These are phyloP conservation scores for Fusarium falciforme DNA, from an alignment of 2,329 filamentous ascomycete species.

Conservation along the genomic window DNA sequence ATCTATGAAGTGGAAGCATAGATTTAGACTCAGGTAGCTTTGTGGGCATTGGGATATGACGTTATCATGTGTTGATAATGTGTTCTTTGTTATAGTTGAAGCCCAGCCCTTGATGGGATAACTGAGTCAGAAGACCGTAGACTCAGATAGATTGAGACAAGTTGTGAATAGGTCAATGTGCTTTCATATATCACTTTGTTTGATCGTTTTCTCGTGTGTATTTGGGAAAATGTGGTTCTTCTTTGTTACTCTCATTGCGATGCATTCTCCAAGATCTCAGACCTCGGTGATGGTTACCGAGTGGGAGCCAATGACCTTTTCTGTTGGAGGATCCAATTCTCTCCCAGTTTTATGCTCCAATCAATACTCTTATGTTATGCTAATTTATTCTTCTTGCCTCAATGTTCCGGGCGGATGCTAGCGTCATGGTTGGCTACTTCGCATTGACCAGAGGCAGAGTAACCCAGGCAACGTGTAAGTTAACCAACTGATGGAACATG, in stretches of 20 bases:
- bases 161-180: neutral
- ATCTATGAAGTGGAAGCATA: neutral
- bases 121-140: no score
- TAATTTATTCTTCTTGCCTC: neutral
- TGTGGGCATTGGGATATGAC: no score
- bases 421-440: neutral
- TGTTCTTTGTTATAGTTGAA: no score
- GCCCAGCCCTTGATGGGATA: no score
- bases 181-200: neutral
- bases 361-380: neutral
- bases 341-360: neutral
- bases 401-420: neutral
- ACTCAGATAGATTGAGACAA: neutral
- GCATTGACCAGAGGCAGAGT: neutral
- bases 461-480: neutral
- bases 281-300: neutral
- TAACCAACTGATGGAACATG: neutral
- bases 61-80: no score
- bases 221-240: neutral
- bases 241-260: neutral
- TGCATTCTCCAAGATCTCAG: neutral
- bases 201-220: neutral
- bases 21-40: neutral
- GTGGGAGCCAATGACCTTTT: neutral
- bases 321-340: neutral